phyloP scores from a whole-genome alignment of 805 yeast genomes.

The Ogataea salicorniae region DNA sequence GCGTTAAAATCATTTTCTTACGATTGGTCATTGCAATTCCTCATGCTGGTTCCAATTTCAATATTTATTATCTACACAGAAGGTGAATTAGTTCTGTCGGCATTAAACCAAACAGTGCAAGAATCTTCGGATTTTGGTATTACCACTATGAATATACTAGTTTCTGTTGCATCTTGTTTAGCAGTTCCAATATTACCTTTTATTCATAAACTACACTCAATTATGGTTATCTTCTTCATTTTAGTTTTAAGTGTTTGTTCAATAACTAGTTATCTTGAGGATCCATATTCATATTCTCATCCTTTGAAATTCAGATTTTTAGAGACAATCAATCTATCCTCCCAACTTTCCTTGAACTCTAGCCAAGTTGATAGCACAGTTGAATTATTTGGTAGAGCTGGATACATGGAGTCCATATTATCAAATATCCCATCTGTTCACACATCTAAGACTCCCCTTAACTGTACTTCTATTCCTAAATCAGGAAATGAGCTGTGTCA shows the following conservation, averaged over 20 bases:
- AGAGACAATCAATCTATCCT: slow-evolving; percentile 38
- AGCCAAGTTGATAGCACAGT: slow-evolving; percentile 23
- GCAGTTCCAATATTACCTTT: slow-evolving; percentile 60
- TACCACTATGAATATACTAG: slow-evolving; percentile 32
- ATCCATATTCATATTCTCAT: slow-evolving; percentile 54
- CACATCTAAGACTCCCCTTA: slow-evolving; percentile 19
- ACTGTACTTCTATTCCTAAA: slow-evolving; percentile 34
- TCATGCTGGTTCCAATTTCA: slow-evolving; percentile 62
- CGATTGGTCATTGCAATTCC: slow-evolving; percentile 78
- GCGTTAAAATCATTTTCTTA: slow-evolving; percentile 49
- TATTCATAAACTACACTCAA: slow-evolving; percentile 57
- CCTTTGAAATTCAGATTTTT: slow-evolving; percentile 73
- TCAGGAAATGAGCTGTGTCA: slow-evolving; percentile 48
- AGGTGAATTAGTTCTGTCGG: slow-evolving; percentile 56
- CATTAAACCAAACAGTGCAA: slow-evolving; percentile 64
- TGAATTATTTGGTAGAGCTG: slow-evolving; percentile 48
- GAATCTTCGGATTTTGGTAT: slow-evolving; percentile 49
- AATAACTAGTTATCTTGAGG: slow-evolving; percentile 32
- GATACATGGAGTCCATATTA: slow-evolving; percentile 42
- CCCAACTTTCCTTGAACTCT: slow-evolving; percentile 33
- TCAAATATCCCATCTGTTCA: slow-evolving; percentile 63
- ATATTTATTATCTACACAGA: slow-evolving; percentile 48
- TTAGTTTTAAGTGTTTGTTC: slow-evolving; percentile 35
- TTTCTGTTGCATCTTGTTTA: slow-evolving; percentile 33
- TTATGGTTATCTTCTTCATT: slow-evolving; percentile 41